Evolutionary conservation across 192 early-diverging fungal genomes (phyloP), one percentile per base, ranked within the genome.

Genomic region (Mortierella claussenii): DNA sequence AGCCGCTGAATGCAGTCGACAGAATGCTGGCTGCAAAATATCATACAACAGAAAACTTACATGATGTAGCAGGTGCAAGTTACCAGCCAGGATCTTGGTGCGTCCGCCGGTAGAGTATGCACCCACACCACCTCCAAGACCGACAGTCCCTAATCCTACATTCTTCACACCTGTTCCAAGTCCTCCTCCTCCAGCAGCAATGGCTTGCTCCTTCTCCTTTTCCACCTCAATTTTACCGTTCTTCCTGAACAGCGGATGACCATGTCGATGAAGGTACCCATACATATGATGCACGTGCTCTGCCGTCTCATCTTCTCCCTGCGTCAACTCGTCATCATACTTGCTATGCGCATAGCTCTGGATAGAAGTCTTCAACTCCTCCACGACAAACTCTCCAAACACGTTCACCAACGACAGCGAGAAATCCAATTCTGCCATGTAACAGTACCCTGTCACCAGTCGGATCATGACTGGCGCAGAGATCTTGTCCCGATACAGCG

Each of bases 331-430:
- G 18, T 57, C 64, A 18, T 60, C 56, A 45, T 65, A 45, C 42
- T 45, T 48, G 0, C 17, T 50, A 15, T 55, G n/a, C 1, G 42
- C 26, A 60, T 75, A 23, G 21, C 62, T 56, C 31, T 43, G 59
- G 23, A 85, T 65, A 9, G 70, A 73, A 1, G 45, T 30, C 55
- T 69, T 81, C 7, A 81, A 37, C 45, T 84, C 82, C 24, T 86
- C 82, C 5, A 84, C 55, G 9, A 86, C 63, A 31, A 78, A 74
- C 43, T 84, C 82, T 13, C 69, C 82, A 79, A 86, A 82, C 3
- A 78, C 56, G 30, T 82, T 83, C 23, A 52, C 73, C 7, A 37
- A 43, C 21, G 26, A 44, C 33, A 68, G 27, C n/a, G 44, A 79
- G 53, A 69, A 80, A 56, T 68, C 81, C 60, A 40, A 67, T 49